Conservation (phyloP, 805 yeast genomes). For the Tetrapisispora fleetii region DNA sequence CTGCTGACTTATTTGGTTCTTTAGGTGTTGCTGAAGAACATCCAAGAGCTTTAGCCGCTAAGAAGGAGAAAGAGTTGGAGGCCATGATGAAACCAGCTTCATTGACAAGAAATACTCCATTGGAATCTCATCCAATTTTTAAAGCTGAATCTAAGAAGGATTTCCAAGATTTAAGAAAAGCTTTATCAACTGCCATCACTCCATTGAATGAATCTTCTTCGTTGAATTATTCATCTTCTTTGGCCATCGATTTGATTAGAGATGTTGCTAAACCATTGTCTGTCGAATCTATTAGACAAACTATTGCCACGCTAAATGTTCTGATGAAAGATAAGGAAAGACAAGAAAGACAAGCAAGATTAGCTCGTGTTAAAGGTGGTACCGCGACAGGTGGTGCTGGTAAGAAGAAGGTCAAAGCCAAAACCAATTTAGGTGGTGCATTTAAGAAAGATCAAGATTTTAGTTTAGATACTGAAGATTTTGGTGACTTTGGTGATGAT, state of each 20-base stretch:
- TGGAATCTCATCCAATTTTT: conserved; percentile 72
- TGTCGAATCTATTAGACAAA: conserved; percentile 76
- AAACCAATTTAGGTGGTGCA: conserved; percentile 53
- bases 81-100: conserved; percentile 20
- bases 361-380: conserved; percentile 66
- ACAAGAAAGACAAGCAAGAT: conserved; percentile 80
- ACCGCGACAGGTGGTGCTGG: conserved; percentile 90
- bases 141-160: conserved; percentile 67
- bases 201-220: conserved; percentile 51
- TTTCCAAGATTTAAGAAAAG: conserved; percentile 66
- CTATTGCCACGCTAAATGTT: conserved; percentile 74
- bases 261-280: conserved; percentile 75
- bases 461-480: conserved; percentile 43
- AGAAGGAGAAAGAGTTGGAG: conserved; percentile 30
- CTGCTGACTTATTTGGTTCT: conserved; percentile 84
- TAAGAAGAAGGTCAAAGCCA: conserved; percentile 79
- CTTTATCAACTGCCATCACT: conserved; percentile 51
- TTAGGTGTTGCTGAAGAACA: conserved; percentile 43
- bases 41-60: conserved; percentile 33
- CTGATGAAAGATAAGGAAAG: conserved; percentile 75
- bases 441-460: conserved; percentile 58
- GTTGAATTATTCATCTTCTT: conserved; percentile 58
- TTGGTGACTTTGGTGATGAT: conserved; percentile 61
- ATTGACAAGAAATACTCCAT: conserved; percentile 42
- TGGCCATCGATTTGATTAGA: conserved; percentile 79